Base-by-base conservation (phyloP, 306 rosid genomes). In the Hippophae rhamnoides region DNA sequence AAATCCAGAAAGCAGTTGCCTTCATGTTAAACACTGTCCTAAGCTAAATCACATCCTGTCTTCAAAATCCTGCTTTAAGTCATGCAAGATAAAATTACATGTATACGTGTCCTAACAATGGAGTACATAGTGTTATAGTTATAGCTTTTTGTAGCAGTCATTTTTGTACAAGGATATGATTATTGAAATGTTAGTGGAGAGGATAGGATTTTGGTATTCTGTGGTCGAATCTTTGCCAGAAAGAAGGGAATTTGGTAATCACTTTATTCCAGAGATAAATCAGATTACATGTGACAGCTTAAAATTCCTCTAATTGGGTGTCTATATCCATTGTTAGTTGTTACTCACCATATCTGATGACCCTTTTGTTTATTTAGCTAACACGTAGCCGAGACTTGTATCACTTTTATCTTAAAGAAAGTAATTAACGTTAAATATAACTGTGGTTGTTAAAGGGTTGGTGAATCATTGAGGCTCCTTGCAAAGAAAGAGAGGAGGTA, bases 101-200 rank as follows among this genome's bases (percentile, higher is more conserved):
- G 60, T 68, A 27, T 72, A 79, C 84, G 74, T 79, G 84, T 76
- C 78, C 57, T 52, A 3, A 31, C 1, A n/a, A 13, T 46, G 64
- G 66, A 62, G 67, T 56, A 3, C 69, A 25, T 64, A 47, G 43
- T 61, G 9, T 43, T 57, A 54, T 66, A 41, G 70, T 56, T 70
- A 57, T 61, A 70, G 65, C 13, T 10, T 66, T 38, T 58, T 57
- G 48, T 43, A 56, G 54, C 52, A 58, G 67, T 59, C 66, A 56
- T 44, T 73, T 59, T 73, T 75, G 43, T 53, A 10, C 56, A 65
- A 51, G 48, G 47, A 7, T 57, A 43, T 53, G 64, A 62, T 18
- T 58, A 2, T 72, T 45, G 48, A 52, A 60, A 55, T 52, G 60
- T 62, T 59, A 72, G 71, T 69, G 75, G 26, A 52, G 52, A 57